Evolutionary conservation across 257 asterid species (phyloP).

Genomic region (Nicotiana sylvestris): DNA sequence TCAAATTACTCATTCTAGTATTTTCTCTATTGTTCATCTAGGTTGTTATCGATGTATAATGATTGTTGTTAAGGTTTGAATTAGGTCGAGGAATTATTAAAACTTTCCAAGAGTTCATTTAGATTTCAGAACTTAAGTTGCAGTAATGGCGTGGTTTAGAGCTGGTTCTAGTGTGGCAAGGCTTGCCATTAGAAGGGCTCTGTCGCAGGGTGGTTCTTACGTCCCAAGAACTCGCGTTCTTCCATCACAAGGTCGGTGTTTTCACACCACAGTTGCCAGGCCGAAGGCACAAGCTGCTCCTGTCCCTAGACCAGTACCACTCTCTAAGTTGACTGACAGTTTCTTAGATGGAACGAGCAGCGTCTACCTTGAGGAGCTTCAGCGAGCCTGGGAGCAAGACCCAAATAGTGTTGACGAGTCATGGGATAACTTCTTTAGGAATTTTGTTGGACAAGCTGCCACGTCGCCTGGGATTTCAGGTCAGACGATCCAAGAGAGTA

Average conservation of each 20-base stretch:
- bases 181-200: conserved; percentile 27
- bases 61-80: conserved; percentile 12
- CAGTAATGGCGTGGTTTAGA: conserved; percentile 30
- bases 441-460: conserved; percentile 36
- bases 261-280: conserved; percentile 21
- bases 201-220: conserved; percentile 21
- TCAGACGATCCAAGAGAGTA: conserved; percentile 36
- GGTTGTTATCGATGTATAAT: conserved; percentile 6
- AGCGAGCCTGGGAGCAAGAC: conserved; percentile 38
- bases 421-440: conserved; percentile 35
- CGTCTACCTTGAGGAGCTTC: conserved; percentile 37
- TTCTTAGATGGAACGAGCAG: conserved; percentile 38
- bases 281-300: conserved; percentile 30
- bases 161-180: conserved; percentile 29
- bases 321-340: conserved; percentile 31
- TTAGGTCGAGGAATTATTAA: conserved; percentile 1
- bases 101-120: conserved; percentile 11
- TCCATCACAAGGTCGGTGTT: conserved; percentile 15
- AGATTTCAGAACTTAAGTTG: neutral
- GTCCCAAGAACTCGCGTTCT: conserved; percentile 18
- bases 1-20: neutral
- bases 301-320: conserved; percentile 30
- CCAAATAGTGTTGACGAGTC: conserved; percentile 34
- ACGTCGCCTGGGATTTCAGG: conserved; percentile 34
- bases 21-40: neutral